Conservation (phyloP, 140 eudicot species). For the Cichorium intybus region DNA sequence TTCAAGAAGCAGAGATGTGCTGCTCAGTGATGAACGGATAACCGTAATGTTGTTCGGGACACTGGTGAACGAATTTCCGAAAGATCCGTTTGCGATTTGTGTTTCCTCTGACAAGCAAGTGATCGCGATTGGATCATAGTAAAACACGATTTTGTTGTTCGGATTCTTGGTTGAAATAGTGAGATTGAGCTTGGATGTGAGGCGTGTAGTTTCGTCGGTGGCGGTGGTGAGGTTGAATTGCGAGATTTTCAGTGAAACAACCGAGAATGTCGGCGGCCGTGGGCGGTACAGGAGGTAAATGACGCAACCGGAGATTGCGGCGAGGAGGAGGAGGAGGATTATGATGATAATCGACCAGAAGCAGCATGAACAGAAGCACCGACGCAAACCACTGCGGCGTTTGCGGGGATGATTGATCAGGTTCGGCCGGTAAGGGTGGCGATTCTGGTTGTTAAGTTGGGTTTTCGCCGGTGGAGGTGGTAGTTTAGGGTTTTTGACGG, state of each 20-base stretch:
- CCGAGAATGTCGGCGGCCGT: slow-evolving; percentile 49
- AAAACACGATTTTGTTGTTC: slow-evolving; percentile 33
- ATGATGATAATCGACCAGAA: slow-evolving; percentile 48
- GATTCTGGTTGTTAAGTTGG: slow-evolving; percentile 37
- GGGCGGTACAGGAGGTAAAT: slow-evolving; percentile 55
- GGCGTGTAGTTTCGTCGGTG: slow-evolving; percentile 51
- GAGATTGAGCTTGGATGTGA: slow-evolving; percentile 44
- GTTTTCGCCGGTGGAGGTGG: slow-evolving; percentile 34
- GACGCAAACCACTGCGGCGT: slow-evolving; percentile 37
- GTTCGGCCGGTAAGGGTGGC: slow-evolving; percentile 16
- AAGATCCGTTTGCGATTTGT: slow-evolving; percentile 32
- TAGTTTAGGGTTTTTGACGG: slow-evolving; percentile 22
- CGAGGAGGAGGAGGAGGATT: slow-evolving; percentile 35
- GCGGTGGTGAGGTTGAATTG: slow-evolving; percentile 53
- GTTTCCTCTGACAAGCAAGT: slow-evolving; percentile 17
- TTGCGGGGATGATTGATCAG: slow-evolving; percentile 35
- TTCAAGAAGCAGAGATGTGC: slow-evolving; percentile 36
- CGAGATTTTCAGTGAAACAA: slow-evolving; percentile 42
- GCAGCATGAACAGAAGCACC: slow-evolving; percentile 44
- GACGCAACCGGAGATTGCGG: slow-evolving; percentile 42
- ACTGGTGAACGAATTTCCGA: slow-evolving; percentile 26
- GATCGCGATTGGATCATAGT: slow-evolving; percentile 43
- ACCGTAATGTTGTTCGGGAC: slow-evolving; percentile 28
- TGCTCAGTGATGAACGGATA: slow-evolving; percentile 29
- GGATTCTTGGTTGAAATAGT: slow-evolving; percentile 54